Percentiles rank a stretch among this genome's conserved stretches.
Conservation (phyloP, 257 asterid species). For the Parsonsia alboflavescens region DNA sequence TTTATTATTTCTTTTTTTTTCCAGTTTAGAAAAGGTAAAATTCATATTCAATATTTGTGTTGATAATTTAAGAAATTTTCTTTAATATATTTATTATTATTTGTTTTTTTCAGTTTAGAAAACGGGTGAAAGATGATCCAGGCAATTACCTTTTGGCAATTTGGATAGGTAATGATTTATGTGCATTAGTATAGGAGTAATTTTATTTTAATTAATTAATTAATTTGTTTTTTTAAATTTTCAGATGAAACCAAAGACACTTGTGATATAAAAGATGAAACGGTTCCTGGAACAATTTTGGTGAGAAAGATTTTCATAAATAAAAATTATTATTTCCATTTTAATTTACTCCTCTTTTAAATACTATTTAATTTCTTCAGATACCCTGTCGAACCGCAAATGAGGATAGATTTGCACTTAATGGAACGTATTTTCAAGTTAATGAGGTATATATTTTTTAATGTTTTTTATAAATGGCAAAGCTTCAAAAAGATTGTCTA, state of each 20-base stretch:
- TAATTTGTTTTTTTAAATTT: neutral
- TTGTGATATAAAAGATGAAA: conserved; percentile 5
- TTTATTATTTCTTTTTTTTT: neutral
- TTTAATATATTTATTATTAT: too few species aligned
- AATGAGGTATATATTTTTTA: conserved; percentile 60
- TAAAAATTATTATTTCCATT: neutral
- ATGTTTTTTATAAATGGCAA: too few species aligned
- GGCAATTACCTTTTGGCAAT: conserved; percentile 53
- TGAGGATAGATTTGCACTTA: conserved; percentile 60
- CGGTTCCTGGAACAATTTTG: conserved; percentile 48
- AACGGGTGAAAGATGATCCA: conserved; percentile 42
- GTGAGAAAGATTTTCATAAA: conserved; percentile 20
- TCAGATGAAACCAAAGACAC: conserved; percentile 15
- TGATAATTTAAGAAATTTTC: too few species aligned
- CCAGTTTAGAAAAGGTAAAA: conserved; percentile 47
- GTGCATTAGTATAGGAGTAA: too few species aligned
- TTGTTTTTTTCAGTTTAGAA: conserved; percentile 37
- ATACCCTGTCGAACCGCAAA: conserved; percentile 62
- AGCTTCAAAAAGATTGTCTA: too few species aligned
- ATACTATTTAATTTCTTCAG: conserved; percentile 21
- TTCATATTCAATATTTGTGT: too few species aligned
- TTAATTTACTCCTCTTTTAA: neutral
- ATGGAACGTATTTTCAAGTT: conserved; percentile 72
- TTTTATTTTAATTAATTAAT: neutral
- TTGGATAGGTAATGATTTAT: conserved; percentile 32